Conservation (phyloP, 2,329 filamentous ascomycete species). For the Aspergillus ochraceus region DNA sequence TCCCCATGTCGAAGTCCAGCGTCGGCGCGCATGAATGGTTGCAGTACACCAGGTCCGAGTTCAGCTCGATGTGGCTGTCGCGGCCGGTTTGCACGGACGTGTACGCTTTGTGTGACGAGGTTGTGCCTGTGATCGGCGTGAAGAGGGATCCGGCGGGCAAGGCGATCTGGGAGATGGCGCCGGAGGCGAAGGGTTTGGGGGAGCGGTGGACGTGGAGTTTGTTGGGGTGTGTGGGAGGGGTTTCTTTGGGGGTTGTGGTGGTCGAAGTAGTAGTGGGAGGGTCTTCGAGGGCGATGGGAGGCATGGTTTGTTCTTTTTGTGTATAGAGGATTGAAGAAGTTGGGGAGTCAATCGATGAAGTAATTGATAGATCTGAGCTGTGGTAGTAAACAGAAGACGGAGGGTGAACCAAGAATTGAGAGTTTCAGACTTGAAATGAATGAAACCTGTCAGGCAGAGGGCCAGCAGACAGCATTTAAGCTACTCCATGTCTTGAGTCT, state of each 20-base stretch:
- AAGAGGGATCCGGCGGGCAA: slow-evolving; percentile 54
- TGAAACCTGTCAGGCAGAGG: too few species aligned
- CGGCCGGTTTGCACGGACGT: slow-evolving; percentile 53
- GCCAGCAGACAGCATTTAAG: too few species aligned
- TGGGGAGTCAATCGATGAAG: too few species aligned
- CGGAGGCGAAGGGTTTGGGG: slow-evolving; percentile 34
- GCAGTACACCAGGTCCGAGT: slow-evolving; percentile 57
- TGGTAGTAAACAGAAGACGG: too few species aligned
- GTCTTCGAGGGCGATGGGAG: slow-evolving; percentile 22
- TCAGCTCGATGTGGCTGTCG: slow-evolving; percentile 56
- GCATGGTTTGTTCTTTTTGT: slow-evolving; percentile 6
- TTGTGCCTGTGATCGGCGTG: slow-evolving; percentile 47
- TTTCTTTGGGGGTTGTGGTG: slow-evolving; percentile 15
- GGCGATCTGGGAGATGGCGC: slow-evolving; percentile 50
- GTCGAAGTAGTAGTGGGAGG: slow-evolving; percentile 14
- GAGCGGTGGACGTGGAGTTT: slow-evolving; percentile 27
- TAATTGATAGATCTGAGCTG: too few species aligned
- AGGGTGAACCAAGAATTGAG: too few species aligned
- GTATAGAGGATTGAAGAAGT: too few species aligned
- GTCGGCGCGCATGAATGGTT: slow-evolving; percentile 58
- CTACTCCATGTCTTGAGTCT: too few species aligned
- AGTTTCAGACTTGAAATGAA: too few species aligned
- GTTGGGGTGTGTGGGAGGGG: slow-evolving; percentile 12
- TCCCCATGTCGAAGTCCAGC: slow-evolving; percentile 54
- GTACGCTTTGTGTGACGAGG: slow-evolving; percentile 49